Evolutionary conservation across 1,284 basidiomycete species (phyloP), one percentile per base, ranked within the genome.

Genomic region (Hemileccinum hortonii): DNA sequence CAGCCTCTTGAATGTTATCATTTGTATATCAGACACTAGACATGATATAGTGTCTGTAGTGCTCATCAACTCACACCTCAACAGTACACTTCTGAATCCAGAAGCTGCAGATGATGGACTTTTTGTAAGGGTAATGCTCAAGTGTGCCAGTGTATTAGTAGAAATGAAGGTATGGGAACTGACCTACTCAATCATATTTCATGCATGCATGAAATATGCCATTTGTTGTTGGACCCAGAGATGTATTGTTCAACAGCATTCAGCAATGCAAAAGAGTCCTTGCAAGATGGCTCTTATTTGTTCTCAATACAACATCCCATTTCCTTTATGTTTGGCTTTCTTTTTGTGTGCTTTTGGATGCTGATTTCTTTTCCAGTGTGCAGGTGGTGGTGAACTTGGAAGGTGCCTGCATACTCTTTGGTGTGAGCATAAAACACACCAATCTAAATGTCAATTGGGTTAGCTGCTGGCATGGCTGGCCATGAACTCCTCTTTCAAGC

Each of bases 401-500:
- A 80, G 90, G 86, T 85, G 62, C 48, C 46, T 16, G 12, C 16
- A 38, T 44, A 21, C 16, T 24, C 12, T 53, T 32, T 24, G 12
- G 30, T 22, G 29, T 29, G 32, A 14, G 41, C 8, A 40, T 41
- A 7, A 48, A 19, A 12, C 22, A 19, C 43, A 4, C 50, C 61
- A 16, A 64, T 45, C 36, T 18, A 12, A 22, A 24, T 21, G n/a
- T n/a, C n/a, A n/a, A n/a, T n/a, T n/a, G 38, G 24, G 9, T 36
- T 59, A 85, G 92, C 94, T 40, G 94, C 93, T 37, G 96, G 96
- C 1, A 87, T 87, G 0, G 87, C 83, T 6, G 95, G 96, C 1
- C 89, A 86, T 21, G 93, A 95, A 62, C 76, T 98, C 9, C 80
- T 98, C 14, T 99, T 99, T 78, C 96, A 99, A 74, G 96, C 96